Evolutionary conservation across 2,329 filamentous ascomycete genomes (phyloP).

Genomic region (Diaporthe nobilis): DNA sequence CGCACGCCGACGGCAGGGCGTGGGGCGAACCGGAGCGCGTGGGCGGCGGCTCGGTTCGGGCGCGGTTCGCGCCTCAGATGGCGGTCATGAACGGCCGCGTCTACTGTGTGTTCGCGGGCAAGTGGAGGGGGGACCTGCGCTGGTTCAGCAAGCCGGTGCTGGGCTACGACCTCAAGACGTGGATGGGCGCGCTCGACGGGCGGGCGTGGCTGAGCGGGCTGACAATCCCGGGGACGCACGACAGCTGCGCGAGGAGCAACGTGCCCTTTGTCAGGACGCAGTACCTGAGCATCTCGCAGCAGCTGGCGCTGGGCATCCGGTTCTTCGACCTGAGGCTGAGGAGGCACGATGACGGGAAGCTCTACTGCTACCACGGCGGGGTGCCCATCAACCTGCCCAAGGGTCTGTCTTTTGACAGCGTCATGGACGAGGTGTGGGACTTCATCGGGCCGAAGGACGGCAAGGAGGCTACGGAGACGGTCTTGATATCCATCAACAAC

Average conservation of each 20-base stretch:
- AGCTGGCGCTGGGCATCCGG: slow-evolving; percentile 79
- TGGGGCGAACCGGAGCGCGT: slow-evolving; percentile 34
- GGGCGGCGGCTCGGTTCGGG: slow-evolving; percentile 13
- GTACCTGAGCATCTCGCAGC: slow-evolving; percentile 71
- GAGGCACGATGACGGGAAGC: slow-evolving; percentile 55
- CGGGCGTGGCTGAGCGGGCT: slow-evolving; percentile 71
- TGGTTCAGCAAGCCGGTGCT: slow-evolving; percentile 54
- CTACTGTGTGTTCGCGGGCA: slow-evolving; percentile 42
- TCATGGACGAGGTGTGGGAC: slow-evolving; percentile 70
- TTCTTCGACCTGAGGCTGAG: slow-evolving; percentile 78
- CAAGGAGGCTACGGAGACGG: slow-evolving; percentile 69
- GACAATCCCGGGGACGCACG: slow-evolving; percentile 81
- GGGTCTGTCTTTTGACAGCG: slow-evolving; percentile 70
- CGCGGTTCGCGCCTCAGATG: slow-evolving; percentile 38
- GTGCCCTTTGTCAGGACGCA: slow-evolving; percentile 80
- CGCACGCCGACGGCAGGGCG: slow-evolving; percentile 28
- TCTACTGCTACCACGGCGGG: slow-evolving; percentile 78
- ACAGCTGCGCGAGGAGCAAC: slow-evolving; percentile 61
- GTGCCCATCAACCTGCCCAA: slow-evolving; percentile 79
- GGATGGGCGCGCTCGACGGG: slow-evolving; percentile 75
- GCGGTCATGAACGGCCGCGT: slow-evolving; percentile 39
- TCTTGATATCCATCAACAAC: slow-evolving; percentile 78
- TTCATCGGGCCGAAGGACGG: slow-evolving; percentile 68
- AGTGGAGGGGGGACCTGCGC: slow-evolving; percentile 49
- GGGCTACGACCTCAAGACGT: slow-evolving; percentile 59